Base-by-base conservation (phyloP, 371 early-diverging fungal species). In the Chytridium lagenaria region DNA sequence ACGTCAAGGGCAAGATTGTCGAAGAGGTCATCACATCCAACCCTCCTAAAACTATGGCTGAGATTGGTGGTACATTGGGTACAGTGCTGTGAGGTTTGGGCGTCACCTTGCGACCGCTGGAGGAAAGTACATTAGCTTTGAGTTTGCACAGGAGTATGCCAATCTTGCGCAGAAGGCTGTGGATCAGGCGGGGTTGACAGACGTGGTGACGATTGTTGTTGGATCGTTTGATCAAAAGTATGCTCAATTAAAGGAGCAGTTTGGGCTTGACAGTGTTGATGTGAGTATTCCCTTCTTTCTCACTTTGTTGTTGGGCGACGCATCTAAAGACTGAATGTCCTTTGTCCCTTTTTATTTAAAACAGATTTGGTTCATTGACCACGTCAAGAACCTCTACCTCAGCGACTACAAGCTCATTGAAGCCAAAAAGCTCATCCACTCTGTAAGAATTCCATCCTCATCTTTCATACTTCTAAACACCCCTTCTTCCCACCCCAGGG, bases 321-420 rank as follows among this genome's bases (percentile, higher is more conserved):
- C 5, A 57, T 22, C 5, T 57, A 5, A 23, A 26, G 23, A 10
- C 34, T 63, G n/a, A 22, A 57, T 12, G 34, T 31, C 31, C 15
- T 36, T 31, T 16, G 37, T 15, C 33, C 36, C 3, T 63, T 12
- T 23, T 57, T 26, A 22, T n/a, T n/a, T n/a, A n/a, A n/a, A n/a
- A 57, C n/a, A 68, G 36, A 55, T 68, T 16, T 50, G 69, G 30
- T 75, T 78, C 66, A 76, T 78, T 55, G 79, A 78, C 49, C 79
- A 78, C 65, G 51, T 36, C 16, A 76, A 78, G 51, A 15, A 1
- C 26, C n/a, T 50, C 31, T 78, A 78, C 55, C 63, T 78, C 23
- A 30, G 50, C 33, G 79, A 78, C 49, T 73, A 75, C 33, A 37
- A 67, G 28, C 36, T 78, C 30, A 68, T 71, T 39, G 76, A 78